A percentile compares a stretch with the other conserved stretches of the same genome.
These are phyloP conservation scores for Neurospora sp. DNA, from an alignment of 495 filamentous ascomycete genomes.

Conservation along the genomic window DNA sequence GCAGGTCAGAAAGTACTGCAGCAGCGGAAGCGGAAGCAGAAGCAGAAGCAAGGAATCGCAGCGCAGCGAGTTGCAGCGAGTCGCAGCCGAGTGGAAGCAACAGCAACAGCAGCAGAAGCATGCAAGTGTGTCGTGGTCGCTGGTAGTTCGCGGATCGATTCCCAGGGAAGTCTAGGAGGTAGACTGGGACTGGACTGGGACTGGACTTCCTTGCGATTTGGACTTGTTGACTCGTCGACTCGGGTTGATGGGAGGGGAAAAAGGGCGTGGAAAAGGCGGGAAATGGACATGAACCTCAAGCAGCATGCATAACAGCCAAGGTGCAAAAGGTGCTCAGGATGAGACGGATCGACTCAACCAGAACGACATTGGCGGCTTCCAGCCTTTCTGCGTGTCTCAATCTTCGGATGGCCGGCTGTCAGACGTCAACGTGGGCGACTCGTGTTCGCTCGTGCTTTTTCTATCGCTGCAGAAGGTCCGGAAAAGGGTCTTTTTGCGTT, in stretches of 20 bases:
- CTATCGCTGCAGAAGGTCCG: not conserved
- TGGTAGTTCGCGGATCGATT: not conserved
- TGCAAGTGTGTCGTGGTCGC: conserved; percentile 21
- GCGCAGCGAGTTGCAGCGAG: not conserved
- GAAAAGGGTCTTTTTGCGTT: not conserved
- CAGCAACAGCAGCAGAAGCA: conserved; percentile 14
- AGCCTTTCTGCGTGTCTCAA: not conserved
- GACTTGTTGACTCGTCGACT: not conserved
- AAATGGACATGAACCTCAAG: not conserved
- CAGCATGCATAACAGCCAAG: not conserved
- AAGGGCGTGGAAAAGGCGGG: not conserved
- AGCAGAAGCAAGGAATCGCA: not conserved
- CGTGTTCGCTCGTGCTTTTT: conserved; percentile 3
- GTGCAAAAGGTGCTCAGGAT: not conserved
- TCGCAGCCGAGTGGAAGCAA: conserved; percentile 1
- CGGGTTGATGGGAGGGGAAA: not conserved
- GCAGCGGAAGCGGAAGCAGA: not conserved
- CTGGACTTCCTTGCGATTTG: not conserved
- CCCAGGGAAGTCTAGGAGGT: not conserved
- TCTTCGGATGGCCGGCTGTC: not conserved
- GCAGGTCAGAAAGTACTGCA: not conserved
- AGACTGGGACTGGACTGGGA: not conserved
- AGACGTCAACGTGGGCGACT: conserved; percentile 17
- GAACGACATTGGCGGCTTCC: not conserved
- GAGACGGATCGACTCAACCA: not conserved